phyloP scores from a whole-genome alignment of 2,329 filamentous ascomycete genomes.

The Parastagonospora nodorum region DNA sequence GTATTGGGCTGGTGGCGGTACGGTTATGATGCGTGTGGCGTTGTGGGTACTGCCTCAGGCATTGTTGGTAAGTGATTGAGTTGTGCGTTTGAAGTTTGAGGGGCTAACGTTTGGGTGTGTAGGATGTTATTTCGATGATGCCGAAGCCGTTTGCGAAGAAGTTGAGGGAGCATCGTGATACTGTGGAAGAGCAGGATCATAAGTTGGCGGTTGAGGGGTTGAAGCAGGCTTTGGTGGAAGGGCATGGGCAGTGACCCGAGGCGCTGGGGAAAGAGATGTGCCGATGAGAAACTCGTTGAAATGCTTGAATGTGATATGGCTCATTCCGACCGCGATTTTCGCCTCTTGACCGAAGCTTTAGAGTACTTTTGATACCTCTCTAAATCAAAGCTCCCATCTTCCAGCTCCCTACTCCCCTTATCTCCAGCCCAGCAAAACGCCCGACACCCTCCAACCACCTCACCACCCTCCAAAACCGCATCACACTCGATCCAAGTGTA shows the following conservation, averaged over 20 bases:
- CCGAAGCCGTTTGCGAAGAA: neutral
- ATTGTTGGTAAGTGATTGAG: neutral
- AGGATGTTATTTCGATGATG: neutral
- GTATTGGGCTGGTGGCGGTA: neutral
- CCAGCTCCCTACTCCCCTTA: slow-evolving; percentile 24
- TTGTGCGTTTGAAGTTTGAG: neutral
- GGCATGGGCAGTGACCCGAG: too few relatives aligned
- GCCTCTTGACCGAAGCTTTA: slow-evolving; percentile 19
- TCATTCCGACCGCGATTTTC: neutral
- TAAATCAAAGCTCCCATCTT: slow-evolving; percentile 29
- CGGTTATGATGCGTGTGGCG: neutral
- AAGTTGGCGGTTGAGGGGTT: too few relatives aligned
- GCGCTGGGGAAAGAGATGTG: too few relatives aligned
- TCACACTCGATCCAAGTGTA: slow-evolving; percentile 24
- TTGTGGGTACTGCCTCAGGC: neutral
- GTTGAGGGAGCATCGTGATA: neutral
- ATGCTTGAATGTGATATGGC: too few relatives aligned
- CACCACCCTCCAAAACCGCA: slow-evolving; percentile 14
- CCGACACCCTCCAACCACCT: slow-evolving; percentile 10
- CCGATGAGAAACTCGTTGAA: too few relatives aligned
- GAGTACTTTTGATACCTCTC: slow-evolving; percentile 29
- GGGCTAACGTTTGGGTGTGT: neutral
- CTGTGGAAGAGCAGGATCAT: too few relatives aligned
- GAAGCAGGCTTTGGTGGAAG: too few relatives aligned
- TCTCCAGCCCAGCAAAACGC: slow-evolving; percentile 29